These are phyloP conservation scores for Castanea mollissima DNA, from an alignment of 306 rosid genomes.

Conservation along the genomic window DNA sequence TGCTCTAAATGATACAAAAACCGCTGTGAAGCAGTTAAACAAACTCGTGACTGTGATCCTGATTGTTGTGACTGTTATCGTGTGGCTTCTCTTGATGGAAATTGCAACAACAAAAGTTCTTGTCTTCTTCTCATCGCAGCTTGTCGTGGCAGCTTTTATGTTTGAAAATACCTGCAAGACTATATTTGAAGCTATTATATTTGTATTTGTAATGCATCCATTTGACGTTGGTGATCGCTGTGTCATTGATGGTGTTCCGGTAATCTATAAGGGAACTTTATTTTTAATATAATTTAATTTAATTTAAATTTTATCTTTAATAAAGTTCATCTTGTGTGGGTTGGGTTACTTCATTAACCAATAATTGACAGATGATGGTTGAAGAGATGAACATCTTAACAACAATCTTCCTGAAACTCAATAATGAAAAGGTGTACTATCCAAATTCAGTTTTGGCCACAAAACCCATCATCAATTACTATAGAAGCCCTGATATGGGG, in stretches of 20 bases:
- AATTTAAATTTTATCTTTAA: background rate
- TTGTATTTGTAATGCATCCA: slow-evolving; percentile 96
- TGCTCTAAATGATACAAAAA: slow-evolving; percentile 81
- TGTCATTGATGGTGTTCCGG: slow-evolving; percentile 78
- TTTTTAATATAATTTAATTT: background rate
- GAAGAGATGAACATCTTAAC: slow-evolving; percentile 95
- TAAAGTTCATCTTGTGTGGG: background rate
- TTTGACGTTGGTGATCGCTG: slow-evolving; percentile 96
- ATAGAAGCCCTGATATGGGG: slow-evolving; percentile 86
- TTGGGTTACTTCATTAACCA: slow-evolving; percentile 16
- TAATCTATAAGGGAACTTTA: slow-evolving; percentile 27
- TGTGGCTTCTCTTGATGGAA: slow-evolving; percentile 89
- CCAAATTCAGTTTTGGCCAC: slow-evolving; percentile 84
- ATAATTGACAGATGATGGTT: slow-evolving; percentile 62
- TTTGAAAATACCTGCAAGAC: slow-evolving; percentile 93
- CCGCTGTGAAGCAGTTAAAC: slow-evolving; percentile 81
- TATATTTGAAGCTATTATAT: slow-evolving; percentile 80
- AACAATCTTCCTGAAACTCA: slow-evolving; percentile 81
- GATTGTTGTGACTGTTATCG: slow-evolving; percentile 42
- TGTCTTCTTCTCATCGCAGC: slow-evolving; percentile 71
- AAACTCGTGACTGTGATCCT: slow-evolving; percentile 61
- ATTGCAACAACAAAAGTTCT: slow-evolving; percentile 88
- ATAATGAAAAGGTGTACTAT: slow-evolving; percentile 79
- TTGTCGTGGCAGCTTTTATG: slow-evolving; percentile 70
- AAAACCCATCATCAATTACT: slow-evolving; percentile 81